Percentiles rank a stretch among this genome's conserved stretches.
Evolutionary conservation across 768 basidiomycete genomes (phyloP).

Genomic region (Termitomyces sp.): DNA sequence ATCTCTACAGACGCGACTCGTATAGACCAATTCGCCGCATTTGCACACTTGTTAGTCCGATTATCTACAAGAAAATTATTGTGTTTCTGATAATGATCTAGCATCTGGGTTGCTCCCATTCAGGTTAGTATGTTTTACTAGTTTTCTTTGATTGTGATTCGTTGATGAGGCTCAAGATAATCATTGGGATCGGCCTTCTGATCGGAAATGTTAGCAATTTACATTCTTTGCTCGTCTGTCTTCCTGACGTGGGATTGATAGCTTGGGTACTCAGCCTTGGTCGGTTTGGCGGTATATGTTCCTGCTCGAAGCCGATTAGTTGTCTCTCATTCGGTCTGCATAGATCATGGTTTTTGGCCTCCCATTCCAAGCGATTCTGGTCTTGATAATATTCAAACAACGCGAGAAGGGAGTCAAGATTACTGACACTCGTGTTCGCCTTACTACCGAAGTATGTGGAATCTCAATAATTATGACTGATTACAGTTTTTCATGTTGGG

Average conservation of each 20-base stretch:
- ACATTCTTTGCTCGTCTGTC: neutral
- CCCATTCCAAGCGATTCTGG: constrained; percentile 54
- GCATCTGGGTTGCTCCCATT: constrained; percentile 59
- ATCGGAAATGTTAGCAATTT: constrained; percentile 45
- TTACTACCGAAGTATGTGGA: constrained; percentile 50
- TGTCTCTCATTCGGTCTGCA: neutral
- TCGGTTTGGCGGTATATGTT: constrained; percentile 46
- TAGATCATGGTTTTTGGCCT: constrained; percentile 53
- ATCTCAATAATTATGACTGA: neutral
- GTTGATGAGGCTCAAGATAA: constrained; percentile 29
- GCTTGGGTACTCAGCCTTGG: constrained; percentile 69
- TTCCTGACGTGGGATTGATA: constrained; percentile 16
- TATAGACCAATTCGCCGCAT: constrained; percentile 45
- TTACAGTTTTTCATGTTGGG: neutral
- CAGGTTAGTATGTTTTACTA: constrained; percentile 30
- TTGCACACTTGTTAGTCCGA: constrained; percentile 34
- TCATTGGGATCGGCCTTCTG: constrained; percentile 58
- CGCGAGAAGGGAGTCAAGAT: constrained; percentile 56
- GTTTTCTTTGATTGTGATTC: neutral
- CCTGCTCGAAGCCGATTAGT: constrained; percentile 2
- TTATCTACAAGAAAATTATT: neutral
- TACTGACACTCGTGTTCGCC: constrained; percentile 63
- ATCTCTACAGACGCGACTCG: constrained; percentile 62
- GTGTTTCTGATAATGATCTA: constrained; percentile 17
- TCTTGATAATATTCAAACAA: constrained; percentile 48